Percentiles rank a stretch among this genome's conserved stretches.
phyloP scores from a whole-genome alignment of 2,329 filamentous ascomycete species.

The Trichoderma gracile region DNA sequence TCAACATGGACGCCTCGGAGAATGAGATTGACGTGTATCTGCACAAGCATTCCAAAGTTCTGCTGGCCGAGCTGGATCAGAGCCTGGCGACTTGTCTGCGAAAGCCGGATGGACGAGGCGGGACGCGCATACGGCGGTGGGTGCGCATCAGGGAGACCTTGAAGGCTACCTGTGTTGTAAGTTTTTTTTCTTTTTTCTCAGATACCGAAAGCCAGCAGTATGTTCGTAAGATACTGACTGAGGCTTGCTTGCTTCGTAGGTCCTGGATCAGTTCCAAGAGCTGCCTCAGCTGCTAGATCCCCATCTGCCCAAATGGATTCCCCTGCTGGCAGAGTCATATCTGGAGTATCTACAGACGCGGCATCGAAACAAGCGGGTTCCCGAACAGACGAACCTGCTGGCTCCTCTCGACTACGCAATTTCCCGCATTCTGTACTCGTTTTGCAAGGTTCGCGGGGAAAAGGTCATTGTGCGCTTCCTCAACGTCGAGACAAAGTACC shows the following conservation, averaged over 20 bases:
- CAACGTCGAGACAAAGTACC: conserved; percentile 82
- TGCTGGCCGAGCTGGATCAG: conserved; percentile 59
- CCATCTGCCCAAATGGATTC: conserved; percentile 73
- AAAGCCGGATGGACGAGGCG: conserved; percentile 50
- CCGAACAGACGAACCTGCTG: conserved; percentile 44
- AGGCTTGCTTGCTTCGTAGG: conserved; percentile 34
- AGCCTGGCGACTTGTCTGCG: conserved; percentile 55
- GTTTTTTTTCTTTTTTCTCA: too few relatives aligned
- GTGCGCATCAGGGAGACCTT: conserved; percentile 53
- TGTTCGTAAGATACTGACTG: neutral
- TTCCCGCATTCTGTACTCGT: conserved; percentile 77
- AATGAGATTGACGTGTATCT: conserved; percentile 63
- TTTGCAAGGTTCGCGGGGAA: conserved; percentile 92
- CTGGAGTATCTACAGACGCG: conserved; percentile 61
- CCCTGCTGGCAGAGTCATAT: conserved; percentile 73
- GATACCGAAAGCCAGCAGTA: neutral
- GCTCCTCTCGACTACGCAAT: conserved; percentile 68
- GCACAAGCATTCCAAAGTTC: conserved; percentile 59
- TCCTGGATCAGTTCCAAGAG: conserved; percentile 89
- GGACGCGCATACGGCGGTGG: conserved; percentile 47
- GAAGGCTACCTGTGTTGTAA: conserved; percentile 51
- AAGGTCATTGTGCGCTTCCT: conserved; percentile 91
- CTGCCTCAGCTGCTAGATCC: conserved; percentile 90
- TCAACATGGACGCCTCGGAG: conserved; percentile 60
- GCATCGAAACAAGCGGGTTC: conserved; percentile 42